phyloP scores from a whole-genome alignment of 2,329 filamentous ascomycete species.

The Didymella pinodella region DNA sequence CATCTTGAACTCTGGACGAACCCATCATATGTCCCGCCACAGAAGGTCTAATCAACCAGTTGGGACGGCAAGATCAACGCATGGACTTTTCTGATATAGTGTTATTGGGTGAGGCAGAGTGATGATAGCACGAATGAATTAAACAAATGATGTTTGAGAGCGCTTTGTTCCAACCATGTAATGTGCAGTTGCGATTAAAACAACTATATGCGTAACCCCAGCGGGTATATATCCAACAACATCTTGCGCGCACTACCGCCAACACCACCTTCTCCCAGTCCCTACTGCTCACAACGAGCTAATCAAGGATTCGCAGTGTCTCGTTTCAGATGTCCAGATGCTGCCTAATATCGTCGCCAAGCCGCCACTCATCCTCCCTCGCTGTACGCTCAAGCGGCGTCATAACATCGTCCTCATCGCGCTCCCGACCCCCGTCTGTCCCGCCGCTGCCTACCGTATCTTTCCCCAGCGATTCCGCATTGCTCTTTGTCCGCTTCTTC shows the following conservation, averaged over 20 bases:
- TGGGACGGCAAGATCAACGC: conserved; percentile 17
- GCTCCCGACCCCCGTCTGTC: conserved; percentile 41
- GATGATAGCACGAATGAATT: conserved; percentile 4
- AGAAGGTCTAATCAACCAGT: conserved; percentile 7
- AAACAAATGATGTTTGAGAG: not conserved
- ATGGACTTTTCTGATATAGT: conserved; percentile 5
- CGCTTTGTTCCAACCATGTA: not conserved
- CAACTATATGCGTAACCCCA: not conserved
- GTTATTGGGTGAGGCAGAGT: not conserved
- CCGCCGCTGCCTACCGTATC: conserved; percentile 41
- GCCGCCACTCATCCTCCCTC: conserved; percentile 71
- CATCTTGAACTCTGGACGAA: not conserved
- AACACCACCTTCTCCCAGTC: no score
- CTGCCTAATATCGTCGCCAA: conserved; percentile 86
- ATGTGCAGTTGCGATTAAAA: not conserved
- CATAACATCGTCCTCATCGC: conserved; percentile 58
- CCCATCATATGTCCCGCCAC: not conserved
- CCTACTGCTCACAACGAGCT: no score
- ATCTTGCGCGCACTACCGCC: no score
- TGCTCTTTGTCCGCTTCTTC: conserved; percentile 37
- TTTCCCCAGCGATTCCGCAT: conserved; percentile 42
- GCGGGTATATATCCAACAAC: not conserved
- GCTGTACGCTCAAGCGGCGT: conserved; percentile 59
- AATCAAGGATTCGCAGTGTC: not conserved
- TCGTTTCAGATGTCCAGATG: conserved; percentile 69